Evolutionary conservation across 1,284 basidiomycete genomes (phyloP), one percentile per base, ranked within the genome.

Genomic region (Sparassis latifolia): DNA sequence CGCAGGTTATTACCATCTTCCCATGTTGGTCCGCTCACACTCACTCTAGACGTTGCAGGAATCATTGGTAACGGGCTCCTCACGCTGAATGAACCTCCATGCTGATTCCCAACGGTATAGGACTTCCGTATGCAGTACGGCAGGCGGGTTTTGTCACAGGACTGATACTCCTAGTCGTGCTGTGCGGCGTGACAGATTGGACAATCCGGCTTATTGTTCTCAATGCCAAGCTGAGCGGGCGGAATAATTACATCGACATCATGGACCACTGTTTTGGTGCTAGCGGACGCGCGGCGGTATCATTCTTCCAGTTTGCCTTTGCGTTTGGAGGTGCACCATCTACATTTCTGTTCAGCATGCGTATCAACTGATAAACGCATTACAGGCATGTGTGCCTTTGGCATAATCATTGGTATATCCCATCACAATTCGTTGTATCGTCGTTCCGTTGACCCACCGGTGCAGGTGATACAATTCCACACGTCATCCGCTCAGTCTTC

Each of bases 231-330:
- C 75, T 99, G 52, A 92, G 90, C 59, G 96, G 97, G 0, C 77
- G 89, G 47, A 84, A 82, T 56, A 94, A 92, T 1, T 99, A 99
- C 66, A 97, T 97, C 57, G 96, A 92, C 59, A 92, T 97, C 55
- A 97, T 98, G 93, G 77, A 92, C 63, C 88, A 88, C 52, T 97
- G 94, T 69, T 99, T 96, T 64, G 97, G 97, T 6, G 71, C 80
- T 4, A 84, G 82, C 51, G 94, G 94, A 32, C 80, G 91, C 47
- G 90, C 91, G 2, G 92, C 92, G 0, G 93, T 98, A 10, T 97
- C 94, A 0, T 89, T 98, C 68, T 99, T 99, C 67, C 97, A 99
- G 65, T 98, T 99, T 62, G 79, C 93, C 0, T 98, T 98, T 63
- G 96, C 96, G 2, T 97, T 97, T 58, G 96, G 96, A 61, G 94